These are phyloP conservation scores for Pyronema domesticum DNA, from an alignment of 495 filamentous ascomycete genomes.

Conservation along the genomic window DNA sequence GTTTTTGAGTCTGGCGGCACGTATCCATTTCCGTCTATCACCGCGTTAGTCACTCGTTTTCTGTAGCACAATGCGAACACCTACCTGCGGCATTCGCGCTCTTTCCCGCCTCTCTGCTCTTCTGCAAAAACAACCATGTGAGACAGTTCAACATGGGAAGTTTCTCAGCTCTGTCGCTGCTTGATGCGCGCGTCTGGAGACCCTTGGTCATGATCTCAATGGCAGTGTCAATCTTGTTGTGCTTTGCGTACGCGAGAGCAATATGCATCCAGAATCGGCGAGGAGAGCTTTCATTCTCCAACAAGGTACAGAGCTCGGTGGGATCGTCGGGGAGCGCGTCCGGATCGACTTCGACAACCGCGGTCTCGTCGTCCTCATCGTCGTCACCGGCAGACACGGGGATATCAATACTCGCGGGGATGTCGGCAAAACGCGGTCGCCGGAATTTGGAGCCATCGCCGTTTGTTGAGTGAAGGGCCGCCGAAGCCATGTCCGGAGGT, in stretches of 20 bases:
- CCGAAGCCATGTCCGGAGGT: neutral
- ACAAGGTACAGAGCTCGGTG: constrained; percentile 78
- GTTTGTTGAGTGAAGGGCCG: neutral
- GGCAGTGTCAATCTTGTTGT: constrained; percentile 76
- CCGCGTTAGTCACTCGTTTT: neutral
- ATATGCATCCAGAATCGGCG: constrained; percentile 91
- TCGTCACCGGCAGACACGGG: constrained; percentile 50
- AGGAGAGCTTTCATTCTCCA: constrained; percentile 78
- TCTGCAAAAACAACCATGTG: constrained; percentile 84
- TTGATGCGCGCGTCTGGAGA: constrained; percentile 44
- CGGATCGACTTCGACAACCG: constrained; percentile 79
- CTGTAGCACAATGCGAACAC: neutral
- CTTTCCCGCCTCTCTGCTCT: constrained; percentile 56
- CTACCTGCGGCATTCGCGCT: constrained; percentile 4
- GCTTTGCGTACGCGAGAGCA: constrained; percentile 91
- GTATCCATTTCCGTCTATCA: neutral
- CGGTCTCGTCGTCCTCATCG: constrained; percentile 51
- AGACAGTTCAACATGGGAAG: constrained; percentile 65
- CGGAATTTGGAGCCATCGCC: neutral
- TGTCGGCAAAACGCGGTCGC: constrained; percentile 60
- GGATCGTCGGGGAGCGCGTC: constrained; percentile 83
- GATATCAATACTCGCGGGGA: constrained; percentile 76
- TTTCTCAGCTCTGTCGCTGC: constrained; percentile 48
- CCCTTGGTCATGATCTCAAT: constrained; percentile 85
- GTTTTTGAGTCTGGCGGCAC: constrained; percentile 50